phyloP scores from a whole-genome alignment of 257 asterid species.

The Solanum sejunctum region DNA sequence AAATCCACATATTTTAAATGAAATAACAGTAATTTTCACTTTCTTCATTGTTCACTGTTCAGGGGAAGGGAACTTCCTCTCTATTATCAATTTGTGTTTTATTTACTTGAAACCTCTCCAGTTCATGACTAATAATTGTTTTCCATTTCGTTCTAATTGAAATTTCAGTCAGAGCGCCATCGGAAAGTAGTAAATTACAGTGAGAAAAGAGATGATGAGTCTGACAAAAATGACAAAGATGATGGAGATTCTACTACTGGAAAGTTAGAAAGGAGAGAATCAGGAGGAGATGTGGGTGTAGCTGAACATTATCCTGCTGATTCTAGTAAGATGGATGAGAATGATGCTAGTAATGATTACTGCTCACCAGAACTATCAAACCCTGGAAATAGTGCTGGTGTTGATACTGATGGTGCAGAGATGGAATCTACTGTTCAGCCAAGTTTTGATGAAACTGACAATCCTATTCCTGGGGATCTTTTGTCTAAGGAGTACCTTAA shows the following conservation, averaged over 20 bases:
- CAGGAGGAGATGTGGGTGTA: conserved; percentile 6
- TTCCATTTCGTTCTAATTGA: background rate
- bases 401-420: conserved; percentile 12
- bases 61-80: background rate
- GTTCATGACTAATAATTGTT: background rate
- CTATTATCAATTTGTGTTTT: background rate
- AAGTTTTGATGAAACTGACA: conserved; percentile 7
- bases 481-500: conserved; percentile 38
- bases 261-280: conserved; percentile 7
- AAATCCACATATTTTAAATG: background rate
- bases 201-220: conserved; percentile 21
- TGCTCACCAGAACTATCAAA: background rate
- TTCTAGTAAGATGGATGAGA: conserved; percentile 6
- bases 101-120: background rate
- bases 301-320: background rate
- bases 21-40: background rate
- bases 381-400: conserved; percentile 1
- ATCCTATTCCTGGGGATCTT: conserved; percentile 10
- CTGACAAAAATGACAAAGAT: conserved; percentile 9
- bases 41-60: background rate
- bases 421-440: background rate
- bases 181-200: conserved; percentile 50
- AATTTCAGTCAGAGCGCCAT: conserved; percentile 54
- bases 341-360: background rate
- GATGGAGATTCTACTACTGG: conserved; percentile 8